phyloP scores from a whole-genome alignment of 139 green algal species.

The Gonium pectorale region DNA sequence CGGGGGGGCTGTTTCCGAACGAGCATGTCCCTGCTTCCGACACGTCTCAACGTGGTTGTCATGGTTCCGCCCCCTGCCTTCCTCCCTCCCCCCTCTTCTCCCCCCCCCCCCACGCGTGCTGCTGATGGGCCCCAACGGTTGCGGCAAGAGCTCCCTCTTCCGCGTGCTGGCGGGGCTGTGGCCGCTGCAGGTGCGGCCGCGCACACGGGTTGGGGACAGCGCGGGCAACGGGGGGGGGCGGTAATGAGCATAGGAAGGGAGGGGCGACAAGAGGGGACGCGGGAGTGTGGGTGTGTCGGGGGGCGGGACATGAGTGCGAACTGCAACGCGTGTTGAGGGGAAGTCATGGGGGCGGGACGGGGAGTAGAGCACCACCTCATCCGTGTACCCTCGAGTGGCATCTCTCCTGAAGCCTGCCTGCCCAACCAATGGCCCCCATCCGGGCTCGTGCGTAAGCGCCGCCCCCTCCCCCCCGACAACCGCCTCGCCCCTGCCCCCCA shows the following conservation, averaged over 20 bases:
- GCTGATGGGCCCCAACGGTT: conserved; percentile 94
- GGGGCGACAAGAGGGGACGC: neutral
- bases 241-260: neutral
- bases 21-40: neutral
- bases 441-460: too few relatives aligned
- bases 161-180: conserved; percentile 89
- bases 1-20: neutral
- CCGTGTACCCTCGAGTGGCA: too few relatives aligned
- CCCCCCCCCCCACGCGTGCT: conserved; percentile 66
- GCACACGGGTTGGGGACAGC: neutral
- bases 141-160: conserved; percentile 88
- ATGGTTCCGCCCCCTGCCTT: neutral
- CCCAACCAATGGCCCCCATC: too few relatives aligned
- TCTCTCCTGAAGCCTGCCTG: too few relatives aligned
- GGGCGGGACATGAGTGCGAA: too few relatives aligned
- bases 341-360: too few relatives aligned
- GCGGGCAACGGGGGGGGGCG: neutral
- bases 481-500: neutral
- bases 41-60: neutral
- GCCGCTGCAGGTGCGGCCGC: conserved; percentile 78
- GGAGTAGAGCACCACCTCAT: too few relatives aligned
- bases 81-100: neutral
- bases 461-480: too few relatives aligned
- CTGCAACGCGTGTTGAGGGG: too few relatives aligned
- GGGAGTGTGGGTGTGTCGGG: neutral